Percentiles rank a stretch among this genome's conserved stretches.
Evolutionary conservation across 139 green algal genomes (phyloP).

Genomic region (Ettlia oleoabundans): DNA sequence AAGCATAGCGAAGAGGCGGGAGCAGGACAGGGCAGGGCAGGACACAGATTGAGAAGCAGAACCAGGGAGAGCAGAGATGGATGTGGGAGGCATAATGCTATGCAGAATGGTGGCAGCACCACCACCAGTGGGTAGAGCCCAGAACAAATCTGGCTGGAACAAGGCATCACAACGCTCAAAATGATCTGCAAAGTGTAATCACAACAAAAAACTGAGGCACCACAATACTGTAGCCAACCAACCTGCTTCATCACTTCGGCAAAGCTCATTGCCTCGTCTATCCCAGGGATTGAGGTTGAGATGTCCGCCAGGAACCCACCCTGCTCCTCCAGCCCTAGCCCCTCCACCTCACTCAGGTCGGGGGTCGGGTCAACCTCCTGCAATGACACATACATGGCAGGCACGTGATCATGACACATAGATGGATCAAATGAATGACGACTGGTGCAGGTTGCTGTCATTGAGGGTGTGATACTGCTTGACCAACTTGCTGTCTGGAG

Average conservation of each 20-base stretch:
- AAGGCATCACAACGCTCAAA: neutral
- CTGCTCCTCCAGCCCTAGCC: conserved; percentile 37
- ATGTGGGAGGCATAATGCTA: too few species aligned
- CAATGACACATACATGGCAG: too few species aligned
- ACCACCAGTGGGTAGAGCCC: too few species aligned
- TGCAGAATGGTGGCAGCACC: too few species aligned
- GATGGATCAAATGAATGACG: neutral
- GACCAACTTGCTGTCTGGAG: too few species aligned
- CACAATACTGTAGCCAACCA: neutral
- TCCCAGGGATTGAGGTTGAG: conserved; percentile 90
- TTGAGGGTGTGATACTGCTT: too few species aligned
- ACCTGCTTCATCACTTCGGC: conserved; percentile 97
- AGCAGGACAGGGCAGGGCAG: neutral
- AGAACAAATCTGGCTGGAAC: too few species aligned
- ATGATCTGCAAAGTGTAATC: too few species aligned
- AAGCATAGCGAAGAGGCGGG: too few species aligned
- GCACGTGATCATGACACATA: too few species aligned
- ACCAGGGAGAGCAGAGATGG: too few species aligned
- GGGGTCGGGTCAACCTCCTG: conserved; percentile 95
- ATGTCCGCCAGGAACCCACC: conserved; percentile 85
- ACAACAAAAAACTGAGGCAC: too few species aligned
- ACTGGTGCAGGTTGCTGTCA: neutral
- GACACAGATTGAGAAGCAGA: neutral
- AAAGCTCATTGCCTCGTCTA: conserved; percentile 99
- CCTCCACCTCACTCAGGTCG: conserved; percentile 74